A percentile compares a stretch with the other conserved stretches of the same genome.
phyloP scores from a whole-genome alignment of 2,329 filamentous ascomycete species.

The Venturiaceae sp. region DNA sequence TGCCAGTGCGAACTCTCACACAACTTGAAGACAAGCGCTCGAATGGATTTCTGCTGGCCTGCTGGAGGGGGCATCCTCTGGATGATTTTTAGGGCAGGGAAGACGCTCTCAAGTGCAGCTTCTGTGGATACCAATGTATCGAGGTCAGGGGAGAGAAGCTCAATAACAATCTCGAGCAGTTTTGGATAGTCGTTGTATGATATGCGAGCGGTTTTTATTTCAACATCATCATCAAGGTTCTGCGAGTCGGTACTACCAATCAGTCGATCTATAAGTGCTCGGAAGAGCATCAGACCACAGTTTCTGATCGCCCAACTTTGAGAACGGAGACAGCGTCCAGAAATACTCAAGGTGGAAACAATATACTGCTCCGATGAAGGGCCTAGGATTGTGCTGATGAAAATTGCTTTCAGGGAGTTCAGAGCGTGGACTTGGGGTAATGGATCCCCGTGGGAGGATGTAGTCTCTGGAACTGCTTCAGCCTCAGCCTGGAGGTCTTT shows the following conservation, averaged over 20 bases:
- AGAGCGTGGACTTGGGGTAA: constrained; percentile 65
- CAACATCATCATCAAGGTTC: constrained; percentile 44
- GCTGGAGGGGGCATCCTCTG: constrained; percentile 60
- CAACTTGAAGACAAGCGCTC: constrained; percentile 49
- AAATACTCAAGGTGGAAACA: constrained; percentile 65
- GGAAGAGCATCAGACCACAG: constrained; percentile 80
- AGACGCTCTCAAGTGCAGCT: constrained; percentile 44
- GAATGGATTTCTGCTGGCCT: constrained; percentile 44
- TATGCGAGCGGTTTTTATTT: constrained; percentile 41
- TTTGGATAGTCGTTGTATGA: constrained; percentile 61
- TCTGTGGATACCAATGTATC: not conserved
- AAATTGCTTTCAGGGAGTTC: constrained; percentile 87
- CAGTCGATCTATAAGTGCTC: constrained; percentile 71
- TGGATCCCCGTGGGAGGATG: constrained; percentile 12
- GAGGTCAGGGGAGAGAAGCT: constrained; percentile 29
- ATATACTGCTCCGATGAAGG: constrained; percentile 65
- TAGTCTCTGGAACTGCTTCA: constrained; percentile 41
- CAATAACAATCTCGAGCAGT: constrained; percentile 53
- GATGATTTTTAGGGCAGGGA: constrained; percentile 74
- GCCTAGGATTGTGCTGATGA: constrained; percentile 71
- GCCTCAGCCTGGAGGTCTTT: constrained; percentile 52
- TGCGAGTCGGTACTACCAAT: constrained; percentile 60
- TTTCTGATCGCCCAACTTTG: constrained; percentile 78
- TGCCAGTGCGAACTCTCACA: constrained; percentile 67
- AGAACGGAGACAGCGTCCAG: constrained; percentile 30